Conservation (phyloP, 2,329 filamentous ascomycete genomes). For the Torrubiella hemipterigena region DNA sequence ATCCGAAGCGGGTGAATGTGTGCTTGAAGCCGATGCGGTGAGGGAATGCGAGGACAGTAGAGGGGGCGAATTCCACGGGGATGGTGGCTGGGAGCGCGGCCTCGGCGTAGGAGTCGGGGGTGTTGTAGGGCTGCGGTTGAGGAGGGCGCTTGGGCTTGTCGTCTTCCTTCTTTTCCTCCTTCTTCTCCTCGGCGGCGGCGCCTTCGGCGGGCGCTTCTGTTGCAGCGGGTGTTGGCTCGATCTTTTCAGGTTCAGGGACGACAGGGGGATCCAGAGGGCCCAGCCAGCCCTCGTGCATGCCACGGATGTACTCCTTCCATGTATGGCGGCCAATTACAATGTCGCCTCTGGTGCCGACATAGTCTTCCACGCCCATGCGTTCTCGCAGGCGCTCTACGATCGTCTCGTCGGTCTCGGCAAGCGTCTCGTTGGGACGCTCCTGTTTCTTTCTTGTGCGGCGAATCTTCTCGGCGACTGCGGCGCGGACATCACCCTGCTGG, state of each 20-base stretch:
- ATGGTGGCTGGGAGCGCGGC: conserved; percentile 52
- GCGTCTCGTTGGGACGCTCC: conserved; percentile 34
- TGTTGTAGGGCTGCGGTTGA: conserved; percentile 64
- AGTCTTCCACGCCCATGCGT: conserved; percentile 56
- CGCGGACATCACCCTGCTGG: conserved; percentile 84
- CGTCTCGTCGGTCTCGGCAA: conserved; percentile 36
- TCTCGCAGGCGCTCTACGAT: conserved; percentile 51
- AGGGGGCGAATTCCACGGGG: conserved; percentile 62
- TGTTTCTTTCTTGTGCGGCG: conserved; percentile 55
- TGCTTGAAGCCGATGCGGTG: conserved; percentile 89
- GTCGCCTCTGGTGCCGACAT: conserved; percentile 66
- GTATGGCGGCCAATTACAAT: conserved; percentile 82
- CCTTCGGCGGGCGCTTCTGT: conserved; percentile 9
- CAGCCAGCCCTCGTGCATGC: conserved; percentile 92
- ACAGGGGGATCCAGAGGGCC: conserved; percentile 62
- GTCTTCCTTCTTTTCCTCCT: conserved; percentile 28
- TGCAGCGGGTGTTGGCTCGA: conserved; percentile 12
- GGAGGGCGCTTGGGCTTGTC: conserved; percentile 44
- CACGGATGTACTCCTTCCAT: conserved; percentile 95
- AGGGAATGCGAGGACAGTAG: conserved; percentile 63
- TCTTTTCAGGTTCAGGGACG: conserved; percentile 13
- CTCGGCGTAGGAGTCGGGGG: conserved; percentile 56
- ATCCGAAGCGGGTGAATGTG: conserved; percentile 73
- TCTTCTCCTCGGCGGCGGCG: conserved; percentile 21
- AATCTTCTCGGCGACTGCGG: conserved; percentile 76